Conservation (phyloP, 495 filamentous ascomycete species). For the Penicillium parvum region DNA sequence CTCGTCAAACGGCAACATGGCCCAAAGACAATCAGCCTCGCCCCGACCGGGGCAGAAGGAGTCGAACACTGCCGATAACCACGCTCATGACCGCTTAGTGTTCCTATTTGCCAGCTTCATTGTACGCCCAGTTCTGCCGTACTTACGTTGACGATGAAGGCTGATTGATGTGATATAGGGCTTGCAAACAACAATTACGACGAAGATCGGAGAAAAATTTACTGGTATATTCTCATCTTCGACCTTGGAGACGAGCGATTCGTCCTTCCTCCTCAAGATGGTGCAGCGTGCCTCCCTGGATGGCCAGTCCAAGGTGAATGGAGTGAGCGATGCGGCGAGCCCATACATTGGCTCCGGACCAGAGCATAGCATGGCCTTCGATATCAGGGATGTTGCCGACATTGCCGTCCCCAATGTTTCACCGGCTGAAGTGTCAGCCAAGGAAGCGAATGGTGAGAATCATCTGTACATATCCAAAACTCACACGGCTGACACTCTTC, state of each 20-base stretch:
- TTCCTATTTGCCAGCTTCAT: conserved; percentile 60
- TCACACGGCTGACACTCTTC: neutral
- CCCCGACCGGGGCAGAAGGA: conserved; percentile 45
- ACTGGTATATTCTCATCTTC: conserved; percentile 65
- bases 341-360: conserved; percentile 58
- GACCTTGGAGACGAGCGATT: conserved; percentile 52
- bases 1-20: conserved; percentile 52
- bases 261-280: conserved; percentile 75
- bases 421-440: conserved; percentile 45
- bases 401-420: conserved; percentile 56
- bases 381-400: conserved; percentile 70
- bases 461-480: too few relatives aligned
- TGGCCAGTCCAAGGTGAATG: conserved; percentile 52
- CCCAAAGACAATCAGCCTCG: conserved; percentile 38
- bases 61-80: conserved; percentile 54
- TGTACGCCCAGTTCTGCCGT: conserved; percentile 44
- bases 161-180: conserved; percentile 49
- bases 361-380: conserved; percentile 72
- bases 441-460: conserved; percentile 67
- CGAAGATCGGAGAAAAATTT: conserved; percentile 68
- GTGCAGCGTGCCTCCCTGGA: conserved; percentile 57
- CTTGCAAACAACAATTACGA: conserved; percentile 59
- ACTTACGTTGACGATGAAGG: conserved; percentile 9
- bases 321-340: conserved; percentile 43
- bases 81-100: conserved; percentile 61